phyloP scores from a whole-genome alignment of 331 rosid species.

The Cydonia oblonga region DNA sequence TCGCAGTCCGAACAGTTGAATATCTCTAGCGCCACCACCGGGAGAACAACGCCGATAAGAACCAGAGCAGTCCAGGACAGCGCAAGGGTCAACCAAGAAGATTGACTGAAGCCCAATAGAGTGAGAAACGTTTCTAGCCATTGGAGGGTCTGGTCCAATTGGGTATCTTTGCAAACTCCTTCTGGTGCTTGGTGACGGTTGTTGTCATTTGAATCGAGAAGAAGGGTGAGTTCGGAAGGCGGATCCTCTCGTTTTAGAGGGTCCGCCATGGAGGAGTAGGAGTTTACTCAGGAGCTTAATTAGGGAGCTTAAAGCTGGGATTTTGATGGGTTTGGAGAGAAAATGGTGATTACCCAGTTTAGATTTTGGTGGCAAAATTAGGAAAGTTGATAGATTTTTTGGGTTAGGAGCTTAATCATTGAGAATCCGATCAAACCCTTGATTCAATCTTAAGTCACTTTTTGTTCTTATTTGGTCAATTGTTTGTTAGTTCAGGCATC shows the following conservation, averaged over 20 bases:
- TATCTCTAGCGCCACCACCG: conserved; percentile 31
- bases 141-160: conserved; percentile 31
- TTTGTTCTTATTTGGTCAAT: no score
- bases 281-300: background rate
- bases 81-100: conserved; percentile 10
- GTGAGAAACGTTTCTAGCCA: conserved; percentile 35
- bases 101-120: conserved; percentile 43
- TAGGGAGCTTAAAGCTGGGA: background rate
- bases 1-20: conserved; percentile 32
- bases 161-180: conserved; percentile 15
- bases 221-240: conserved; percentile 16
- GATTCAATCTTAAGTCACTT: background rate
- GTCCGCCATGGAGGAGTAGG: conserved; percentile 20
- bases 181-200: background rate
- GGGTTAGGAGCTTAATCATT: background rate
- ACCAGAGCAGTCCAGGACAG: conserved; percentile 43
- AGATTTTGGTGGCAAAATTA: background rate
- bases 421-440: background rate
- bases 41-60: conserved; percentile 35
- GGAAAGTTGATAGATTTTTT: background rate
- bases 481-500: background rate
- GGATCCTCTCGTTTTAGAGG: conserved; percentile 25
- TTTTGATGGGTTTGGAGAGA: background rate
- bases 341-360: conserved; percentile 7
- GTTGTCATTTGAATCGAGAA: conserved; percentile 15